These are phyloP conservation scores for Diplodia sapinea DNA, from an alignment of 2,329 filamentous ascomycete species.

Conservation along the genomic window DNA sequence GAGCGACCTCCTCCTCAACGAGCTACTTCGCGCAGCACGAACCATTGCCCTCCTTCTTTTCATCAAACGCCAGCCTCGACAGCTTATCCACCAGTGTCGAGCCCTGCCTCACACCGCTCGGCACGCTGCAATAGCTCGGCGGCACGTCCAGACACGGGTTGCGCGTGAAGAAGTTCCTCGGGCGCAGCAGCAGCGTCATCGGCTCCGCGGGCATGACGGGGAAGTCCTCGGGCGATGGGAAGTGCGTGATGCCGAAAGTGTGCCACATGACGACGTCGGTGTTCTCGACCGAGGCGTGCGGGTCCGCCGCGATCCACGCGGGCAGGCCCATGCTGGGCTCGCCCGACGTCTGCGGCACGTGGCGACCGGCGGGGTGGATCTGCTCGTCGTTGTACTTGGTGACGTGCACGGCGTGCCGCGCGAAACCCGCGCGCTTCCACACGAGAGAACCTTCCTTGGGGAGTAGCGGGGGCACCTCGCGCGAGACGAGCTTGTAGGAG, in stretches of 20 bases:
- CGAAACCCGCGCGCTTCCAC: conserved; percentile 89
- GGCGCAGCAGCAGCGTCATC: conserved; percentile 78
- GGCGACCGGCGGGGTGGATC: conserved; percentile 82
- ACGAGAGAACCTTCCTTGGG: conserved; percentile 82
- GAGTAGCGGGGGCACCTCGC: conserved; percentile 78
- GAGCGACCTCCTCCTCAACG: not conserved
- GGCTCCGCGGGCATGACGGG: conserved; percentile 85
- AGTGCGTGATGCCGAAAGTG: conserved; percentile 89
- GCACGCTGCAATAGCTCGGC: conserved; percentile 74
- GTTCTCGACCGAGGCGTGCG: conserved; percentile 73
- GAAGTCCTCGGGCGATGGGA: conserved; percentile 88
- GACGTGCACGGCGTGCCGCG: conserved; percentile 84
- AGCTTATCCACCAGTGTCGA: conserved; percentile 55
- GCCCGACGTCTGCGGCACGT: conserved; percentile 86
- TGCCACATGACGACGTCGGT: conserved; percentile 92
- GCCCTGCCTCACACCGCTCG: conserved; percentile 67
- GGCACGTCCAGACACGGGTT: conserved; percentile 84
- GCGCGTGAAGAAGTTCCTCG: conserved; percentile 79
- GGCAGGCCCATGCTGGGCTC: conserved; percentile 75
- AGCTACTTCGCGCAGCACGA: conserved; percentile 16
- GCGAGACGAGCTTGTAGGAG: conserved; percentile 86
- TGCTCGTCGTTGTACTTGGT: conserved; percentile 84
- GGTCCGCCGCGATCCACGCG: conserved; percentile 74
- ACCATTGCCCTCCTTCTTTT: conserved; percentile 7
- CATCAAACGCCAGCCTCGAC: conserved; percentile 54